Evolutionary conservation across 495 filamentous ascomycete genomes (phyloP), one percentile per base, ranked within the genome.

Genomic region (Cladorrhinum samala): DNA sequence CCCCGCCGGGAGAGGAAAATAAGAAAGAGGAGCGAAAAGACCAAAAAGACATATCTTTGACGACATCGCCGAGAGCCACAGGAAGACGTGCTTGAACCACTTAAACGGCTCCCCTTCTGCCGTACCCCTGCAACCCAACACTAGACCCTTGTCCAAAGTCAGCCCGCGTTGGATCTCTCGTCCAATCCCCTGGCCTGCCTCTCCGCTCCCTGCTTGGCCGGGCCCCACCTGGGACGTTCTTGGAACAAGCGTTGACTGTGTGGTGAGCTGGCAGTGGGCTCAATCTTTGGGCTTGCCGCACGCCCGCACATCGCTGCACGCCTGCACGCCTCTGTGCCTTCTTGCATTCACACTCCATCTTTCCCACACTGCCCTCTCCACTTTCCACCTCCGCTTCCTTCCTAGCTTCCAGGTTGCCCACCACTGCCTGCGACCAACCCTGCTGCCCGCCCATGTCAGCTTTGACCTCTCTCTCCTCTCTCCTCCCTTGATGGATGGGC

Each of bases 251-350:
- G 27, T 33, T 11, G 27, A 33, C 27, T 33, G 27, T 61, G 47
- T 58, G 55, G 65, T 66, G 65, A 58, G 63, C 61, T 66, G 63
- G 63, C 63, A 64, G 58, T 51, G 42, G 25, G 19, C 19, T 53
- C 52, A 49, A 52, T 56, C 56, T 61, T n/a, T 51, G 56, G 43
- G 43, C 54, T 46, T 45, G 52, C 50, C 27, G 56, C 56, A 55
- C 41, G 37, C 46, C 46, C 56, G 46, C 53, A 42, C 45, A 42
- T 30, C 39, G 30, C 55, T 40, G 24, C 56, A 45, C 55, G 40
- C 52, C 55, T 14, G 47, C 19, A 30, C 14, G 27, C 45, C 49
- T 57, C 55, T 59, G 57, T 50, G 40, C 45, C 50, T 14, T 21
- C 9, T 21, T 45, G 11, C 41, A 17, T 20, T 44, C 19, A 19